A percentile compares a stretch with the other conserved stretches of the same genome.
Evolutionary conservation across 768 basidiomycete species (phyloP).

Genomic region (Tricholomella constricta): DNA sequence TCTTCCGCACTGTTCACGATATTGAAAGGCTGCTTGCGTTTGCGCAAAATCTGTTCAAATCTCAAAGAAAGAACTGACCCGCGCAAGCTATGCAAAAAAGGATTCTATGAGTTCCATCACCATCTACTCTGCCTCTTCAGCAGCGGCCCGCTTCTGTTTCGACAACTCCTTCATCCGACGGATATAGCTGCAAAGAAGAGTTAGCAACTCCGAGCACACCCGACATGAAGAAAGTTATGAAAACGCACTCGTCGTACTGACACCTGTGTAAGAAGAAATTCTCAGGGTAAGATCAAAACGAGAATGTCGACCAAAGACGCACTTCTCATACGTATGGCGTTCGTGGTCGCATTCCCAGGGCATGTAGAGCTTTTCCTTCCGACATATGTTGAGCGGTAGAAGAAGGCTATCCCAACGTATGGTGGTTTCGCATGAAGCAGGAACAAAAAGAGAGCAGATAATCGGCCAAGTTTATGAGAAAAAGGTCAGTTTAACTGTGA

Average conservation of each 20-base stretch:
- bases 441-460: neutral
- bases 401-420: constrained; percentile 56
- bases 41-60: neutral
- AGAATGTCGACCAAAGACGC: constrained; percentile 27
- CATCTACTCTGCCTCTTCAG: constrained; percentile 38
- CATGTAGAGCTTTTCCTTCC: constrained; percentile 73
- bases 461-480: neutral
- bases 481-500: constrained; percentile 8
- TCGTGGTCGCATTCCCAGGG: constrained; percentile 96
- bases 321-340: constrained; percentile 86
- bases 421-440: constrained; percentile 1
- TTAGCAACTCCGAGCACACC: constrained; percentile 9
- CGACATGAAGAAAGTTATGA: neutral
- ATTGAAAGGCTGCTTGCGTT: neutral
- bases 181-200: constrained; percentile 59
- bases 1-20: neutral
- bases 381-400: constrained; percentile 86
- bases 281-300: neutral
- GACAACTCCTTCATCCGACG: constrained; percentile 85
- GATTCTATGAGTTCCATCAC: constrained; percentile 9
- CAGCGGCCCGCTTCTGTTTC: constrained; percentile 59
- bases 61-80: neutral
- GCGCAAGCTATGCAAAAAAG: neutral
- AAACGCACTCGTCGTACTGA: constrained; percentile 90
- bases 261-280: constrained; percentile 52